Evolutionary conservation across 345 rosid genomes (phyloP), one percentile per base, ranked within the genome.

Genomic region (Populus simonii): DNA sequence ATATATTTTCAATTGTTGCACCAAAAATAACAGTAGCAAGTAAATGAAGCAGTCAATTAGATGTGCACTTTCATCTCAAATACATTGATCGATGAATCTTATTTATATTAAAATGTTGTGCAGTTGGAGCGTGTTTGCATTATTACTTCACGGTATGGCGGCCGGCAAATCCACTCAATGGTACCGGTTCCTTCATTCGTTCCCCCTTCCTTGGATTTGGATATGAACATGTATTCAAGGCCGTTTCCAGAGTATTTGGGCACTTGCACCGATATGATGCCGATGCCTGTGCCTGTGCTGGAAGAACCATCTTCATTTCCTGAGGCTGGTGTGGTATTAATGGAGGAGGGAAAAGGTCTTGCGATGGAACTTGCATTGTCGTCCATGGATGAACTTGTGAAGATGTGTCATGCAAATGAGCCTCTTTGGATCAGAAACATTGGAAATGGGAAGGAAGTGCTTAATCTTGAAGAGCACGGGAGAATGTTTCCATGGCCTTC

Each of bases 121-220:
- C 90, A 95, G 99, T 78, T 95, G 75, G 97, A 93, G 45, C 89
- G 97, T 41, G 86, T 88, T 43, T 88, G 96, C 68, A 87, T 86
- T 68, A 75, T 91, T 13, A 83, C 92, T 22, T 87, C 97, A 1
- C 83, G 92, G 22, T 90, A 86, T 68, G 80, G 83, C 20, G 90
- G 90, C 2, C 82, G 88, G 68, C 79, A 89, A 63, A 79, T 90
- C 70, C 95, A 88, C 62, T 51, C 90, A 10, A 81, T 87, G 83
- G 31, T 78, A 23, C 81, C 83, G 59, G 78, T 86, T 63, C 86
- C 85, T 33, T 70, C 77, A 20, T 75, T 88, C 10, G 63, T 89
- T 25, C 82, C 86, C 8, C 87, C 92, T 49, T 91, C 93, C 3
- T 71, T 92, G 66, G 96, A 93, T 55, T 85, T 95, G 81, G 98